Base-by-base conservation (phyloP, 2,329 filamentous ascomycete genomes). In the Apiospora hydei region DNA sequence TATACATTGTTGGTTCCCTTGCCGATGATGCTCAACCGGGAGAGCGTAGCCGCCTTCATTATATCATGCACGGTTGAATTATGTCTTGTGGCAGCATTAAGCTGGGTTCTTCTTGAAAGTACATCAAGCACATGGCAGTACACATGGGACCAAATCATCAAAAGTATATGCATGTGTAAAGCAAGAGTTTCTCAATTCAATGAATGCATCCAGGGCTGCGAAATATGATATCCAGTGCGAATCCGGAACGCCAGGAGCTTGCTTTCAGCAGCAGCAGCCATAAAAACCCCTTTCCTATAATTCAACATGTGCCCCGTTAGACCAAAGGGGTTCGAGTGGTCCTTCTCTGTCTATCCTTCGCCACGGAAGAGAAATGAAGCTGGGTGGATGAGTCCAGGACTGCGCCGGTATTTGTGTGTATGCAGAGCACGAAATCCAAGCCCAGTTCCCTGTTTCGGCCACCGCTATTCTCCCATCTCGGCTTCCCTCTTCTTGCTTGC, bases 231-330 rank as follows among this genome's bases (percentile, higher is more conserved):
- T 14, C 18, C 57, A 64, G 57, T 43, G 30, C 13, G 53, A 61
- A 64, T 64, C 57, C 57, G 57, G 34, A 64, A 64, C 57, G 57
- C 57, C 57, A n/a, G n/a, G 21, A n/a, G 57, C 30, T 41, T 41
- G 57, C 57, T 64, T 41, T 64, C 34, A 21, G 30, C 11, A 64
- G 30, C 11, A 64, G 34, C 57, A 51, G 18, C 34, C 34, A n/a
- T 64, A 41, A 41, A 61, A 61, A 34, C 57, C 34, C 18, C 57
- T 34, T 64, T 18, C 34, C 57, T 64, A 41, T 64, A 64, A 64
- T 64, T 41, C 34, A 64, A 41, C 34, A 24, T n/a, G 46, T 14
- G 0, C 34, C 34, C 57, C 34, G 34, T 30, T 34, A n/a, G 41
- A 41, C 21, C 34, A 18, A 21, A 7, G 4, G 21, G 30, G 57